phyloP scores from a whole-genome alignment of 2,329 filamentous ascomycete genomes.

The Beauveria caledonica region DNA sequence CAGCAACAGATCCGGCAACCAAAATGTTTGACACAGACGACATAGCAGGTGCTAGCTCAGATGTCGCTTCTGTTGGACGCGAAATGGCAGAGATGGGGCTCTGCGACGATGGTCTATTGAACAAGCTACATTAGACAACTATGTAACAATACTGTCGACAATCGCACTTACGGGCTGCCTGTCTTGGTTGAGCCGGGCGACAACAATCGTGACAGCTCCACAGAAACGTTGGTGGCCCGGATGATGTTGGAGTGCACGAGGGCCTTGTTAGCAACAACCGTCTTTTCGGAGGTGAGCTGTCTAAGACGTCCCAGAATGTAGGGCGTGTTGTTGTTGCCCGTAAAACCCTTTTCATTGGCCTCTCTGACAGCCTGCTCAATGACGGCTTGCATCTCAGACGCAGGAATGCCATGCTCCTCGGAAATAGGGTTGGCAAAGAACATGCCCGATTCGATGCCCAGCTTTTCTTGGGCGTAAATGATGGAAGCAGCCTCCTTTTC shows the following conservation, averaged over 20 bases:
- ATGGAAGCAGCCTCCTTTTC: slow-evolving; percentile 85
- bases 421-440: slow-evolving; percentile 88
- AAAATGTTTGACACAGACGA: slow-evolving; percentile 39
- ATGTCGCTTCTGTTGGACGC: not conserved
- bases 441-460: slow-evolving; percentile 69
- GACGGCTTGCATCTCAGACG: slow-evolving; percentile 58
- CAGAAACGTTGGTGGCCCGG: slow-evolving; percentile 46
- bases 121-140: slow-evolving; percentile 29
- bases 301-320: slow-evolving; percentile 74
- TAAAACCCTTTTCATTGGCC: slow-evolving; percentile 54
- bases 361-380: slow-evolving; percentile 62
- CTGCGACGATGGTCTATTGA: slow-evolving; percentile 17
- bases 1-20: slow-evolving; percentile 81
- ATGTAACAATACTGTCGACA: slow-evolving; percentile 15
- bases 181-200: slow-evolving; percentile 22
- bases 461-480: slow-evolving; percentile 65
- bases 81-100: not conserved
- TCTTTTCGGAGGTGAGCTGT: slow-evolving; percentile 64
- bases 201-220: slow-evolving; percentile 41
- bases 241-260: slow-evolving; percentile 46
- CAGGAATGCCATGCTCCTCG: slow-evolving; percentile 58
- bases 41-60: not conserved
- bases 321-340: slow-evolving; percentile 74
- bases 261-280: slow-evolving; percentile 65
- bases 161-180: slow-evolving; percentile 30